Base-by-base conservation (phyloP, 768 basidiomycete species). In the Pseudohyphozyma bogoriensis region DNA sequence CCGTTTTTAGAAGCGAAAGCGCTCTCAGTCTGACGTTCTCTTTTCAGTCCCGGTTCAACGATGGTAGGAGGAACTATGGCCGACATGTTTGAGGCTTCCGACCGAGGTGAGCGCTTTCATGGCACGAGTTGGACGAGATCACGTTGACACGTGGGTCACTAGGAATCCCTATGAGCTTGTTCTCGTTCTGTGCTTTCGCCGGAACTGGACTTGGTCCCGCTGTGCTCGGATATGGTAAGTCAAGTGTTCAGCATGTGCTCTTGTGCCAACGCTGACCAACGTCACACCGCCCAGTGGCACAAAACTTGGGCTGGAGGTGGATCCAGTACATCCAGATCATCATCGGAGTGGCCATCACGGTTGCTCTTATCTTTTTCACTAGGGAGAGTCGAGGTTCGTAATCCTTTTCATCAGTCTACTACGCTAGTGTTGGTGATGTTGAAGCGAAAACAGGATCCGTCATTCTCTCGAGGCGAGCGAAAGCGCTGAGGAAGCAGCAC, bases 141-240 rank as follows among this genome's bases (percentile, higher is more conserved):
- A 22, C 24, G 55, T 31, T 26, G 2, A 28, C 20, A 24, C 13
- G 9, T 36, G 22, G 18, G 40, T 47, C 36, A 56, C 40, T 44
- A 11, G 45, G 87, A 6, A 85, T 85, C 1, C 68, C 85, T 2
- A 87, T 89, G 86, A 77, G 84, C 0, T 69, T 85, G 2, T 92
- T 87, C 71, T 77, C 85, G 0, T 66, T 82, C 7, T 74, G 77
- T 0, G 85, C 82, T 0, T 69, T 88, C 13, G 79, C 78, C 6
- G 83, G 81, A 0, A 81, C 79, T 0, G 85, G 82, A 1, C 37
- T 87, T 11, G 50, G 50, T 24, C 50, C 50, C 11, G 50, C 32
- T n/a, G 32, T 51, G 3, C 33, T 51, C 32, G 50, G 50, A 4
- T 51, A 51, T 18, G 50, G n/a, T n/a, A n/a, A n/a, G n/a, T n/a